Percentiles rank a stretch among this genome's conserved stretches.
Evolutionary conservation across 768 basidiomycete species (phyloP).

Genomic region (Kwoniella sp.): DNA sequence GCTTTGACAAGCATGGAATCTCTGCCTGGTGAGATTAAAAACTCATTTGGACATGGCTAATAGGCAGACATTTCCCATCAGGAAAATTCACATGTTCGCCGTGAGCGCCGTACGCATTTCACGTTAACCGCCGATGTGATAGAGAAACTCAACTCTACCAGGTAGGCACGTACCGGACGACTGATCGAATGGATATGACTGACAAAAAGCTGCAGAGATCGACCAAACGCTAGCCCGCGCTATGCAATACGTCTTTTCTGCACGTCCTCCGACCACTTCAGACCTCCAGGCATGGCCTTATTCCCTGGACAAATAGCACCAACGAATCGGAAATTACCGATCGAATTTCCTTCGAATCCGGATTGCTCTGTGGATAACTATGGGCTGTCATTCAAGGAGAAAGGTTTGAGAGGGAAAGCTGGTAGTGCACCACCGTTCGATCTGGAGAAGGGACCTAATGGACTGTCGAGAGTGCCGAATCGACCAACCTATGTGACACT

Average conservation of each 20-base stretch:
- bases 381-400: conserved; percentile 39
- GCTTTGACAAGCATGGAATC: conserved; percentile 46
- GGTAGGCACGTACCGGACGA: conserved; percentile 37
- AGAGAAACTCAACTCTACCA: conserved; percentile 41
- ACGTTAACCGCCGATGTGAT: conserved; percentile 33
- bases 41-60: neutral
- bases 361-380: conserved; percentile 46
- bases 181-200: too few relatives aligned
- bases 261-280: conserved; percentile 54
- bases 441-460: conserved; percentile 32
- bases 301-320: conserved; percentile 22
- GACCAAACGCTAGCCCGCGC: conserved; percentile 31
- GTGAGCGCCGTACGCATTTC: conserved; percentile 37
- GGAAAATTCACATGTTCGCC: conserved; percentile 37
- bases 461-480: conserved; percentile 29
- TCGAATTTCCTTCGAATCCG: conserved; percentile 51
- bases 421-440: conserved; percentile 53
- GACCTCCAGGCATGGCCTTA: conserved; percentile 25
- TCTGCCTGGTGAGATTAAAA: conserved; percentile 33
- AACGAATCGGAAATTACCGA: conserved; percentile 33
- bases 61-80: conserved; percentile 33
- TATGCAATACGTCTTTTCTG: conserved; percentile 55
- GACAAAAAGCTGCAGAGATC: too few relatives aligned
- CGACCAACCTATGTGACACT: conserved; percentile 35
- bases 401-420: conserved; percentile 52